Evolutionary conservation across 2,329 filamentous ascomycete species (phyloP).

Genomic region (Hymenoscyphus fructigenus): DNA sequence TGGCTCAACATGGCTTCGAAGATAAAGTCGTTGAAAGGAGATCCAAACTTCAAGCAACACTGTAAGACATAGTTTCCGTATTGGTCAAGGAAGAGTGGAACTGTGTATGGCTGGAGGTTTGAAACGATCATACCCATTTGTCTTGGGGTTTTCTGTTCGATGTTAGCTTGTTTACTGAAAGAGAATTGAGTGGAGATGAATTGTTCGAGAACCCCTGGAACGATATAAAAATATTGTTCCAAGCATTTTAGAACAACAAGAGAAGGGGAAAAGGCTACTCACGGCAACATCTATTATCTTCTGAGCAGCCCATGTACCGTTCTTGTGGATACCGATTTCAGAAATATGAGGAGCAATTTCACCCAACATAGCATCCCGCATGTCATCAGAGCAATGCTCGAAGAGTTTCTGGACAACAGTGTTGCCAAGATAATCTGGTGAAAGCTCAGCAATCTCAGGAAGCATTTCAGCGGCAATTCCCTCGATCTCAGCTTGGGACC

Average conservation of each 20-base stretch:
- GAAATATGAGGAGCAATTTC: constrained; percentile 90
- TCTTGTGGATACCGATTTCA: constrained; percentile 98
- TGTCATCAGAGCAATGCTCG: constrained; percentile 87
- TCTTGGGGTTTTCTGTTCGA: constrained; percentile 73
- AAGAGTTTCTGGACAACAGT: constrained; percentile 99
- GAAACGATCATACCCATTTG: constrained; percentile 87
- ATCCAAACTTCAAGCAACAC: constrained; percentile 88
- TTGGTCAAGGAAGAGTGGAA: constrained; percentile 92
- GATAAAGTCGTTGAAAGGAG: constrained; percentile 91
- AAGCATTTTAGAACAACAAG: not conserved
- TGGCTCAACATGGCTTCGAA: constrained; percentile 95
- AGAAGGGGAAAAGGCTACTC: not conserved
- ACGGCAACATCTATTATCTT: constrained; percentile 91
- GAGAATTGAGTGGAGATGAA: no score
- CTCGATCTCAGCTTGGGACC: constrained; percentile 85
- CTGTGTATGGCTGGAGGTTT: constrained; percentile 78
- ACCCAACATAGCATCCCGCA: constrained; percentile 86
- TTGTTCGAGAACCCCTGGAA: no score
- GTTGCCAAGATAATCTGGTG: constrained; percentile 96
- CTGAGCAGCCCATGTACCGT: constrained; percentile 97
- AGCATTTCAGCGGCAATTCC: constrained; percentile 91
- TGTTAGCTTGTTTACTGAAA: no score
- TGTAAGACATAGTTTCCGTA: constrained; percentile 99
- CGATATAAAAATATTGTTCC: no score
- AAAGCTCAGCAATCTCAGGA: constrained; percentile 89